phyloP scores from a whole-genome alignment of 768 basidiomycete genomes.

The Mycena chlorophos region DNA sequence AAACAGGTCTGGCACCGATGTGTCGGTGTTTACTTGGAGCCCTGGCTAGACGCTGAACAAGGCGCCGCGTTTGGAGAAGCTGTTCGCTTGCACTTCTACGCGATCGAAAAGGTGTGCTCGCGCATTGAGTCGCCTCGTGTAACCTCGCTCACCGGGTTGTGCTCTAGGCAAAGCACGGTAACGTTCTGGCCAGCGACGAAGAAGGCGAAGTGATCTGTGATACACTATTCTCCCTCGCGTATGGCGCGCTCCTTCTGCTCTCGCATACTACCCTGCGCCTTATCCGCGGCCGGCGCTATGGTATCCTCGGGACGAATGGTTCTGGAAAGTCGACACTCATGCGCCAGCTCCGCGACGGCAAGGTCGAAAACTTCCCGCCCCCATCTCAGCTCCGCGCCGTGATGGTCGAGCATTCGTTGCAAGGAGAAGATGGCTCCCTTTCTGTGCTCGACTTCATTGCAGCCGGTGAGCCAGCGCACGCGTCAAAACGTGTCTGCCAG shows the following conservation, averaged over 20 bases:
- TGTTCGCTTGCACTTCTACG: conserved; percentile 71
- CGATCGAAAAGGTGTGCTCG: conserved; percentile 64
- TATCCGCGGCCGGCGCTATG: conserved; percentile 88
- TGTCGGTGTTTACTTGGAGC: conserved; percentile 66
- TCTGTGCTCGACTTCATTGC: conserved; percentile 90
- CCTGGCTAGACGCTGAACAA: conserved; percentile 64
- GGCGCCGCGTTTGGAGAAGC: conserved; percentile 57
- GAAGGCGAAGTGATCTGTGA: conserved; percentile 90
- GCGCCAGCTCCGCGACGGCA: conserved; percentile 92
- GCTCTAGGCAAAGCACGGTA: conserved; percentile 58
- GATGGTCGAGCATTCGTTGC: conserved; percentile 97
- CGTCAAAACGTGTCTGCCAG: too few relatives aligned
- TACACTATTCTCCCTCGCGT: conserved; percentile 93
- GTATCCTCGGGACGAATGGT: conserved; percentile 95
- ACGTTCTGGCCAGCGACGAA: conserved; percentile 44
- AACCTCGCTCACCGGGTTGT: neutral
- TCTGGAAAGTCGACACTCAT: conserved; percentile 95
- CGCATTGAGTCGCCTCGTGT: conserved; percentile 5
- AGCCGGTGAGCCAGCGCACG: conserved; percentile 60
- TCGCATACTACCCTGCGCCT: conserved; percentile 92
- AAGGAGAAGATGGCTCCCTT: conserved; percentile 85
- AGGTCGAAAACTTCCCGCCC: conserved; percentile 94
- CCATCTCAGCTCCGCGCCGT: conserved; percentile 83
- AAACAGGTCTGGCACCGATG: conserved; percentile 64
- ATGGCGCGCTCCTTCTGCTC: conserved; percentile 89